phyloP scores from a whole-genome alignment of 768 basidiomycete genomes.

The Leccinum imitatum region DNA sequence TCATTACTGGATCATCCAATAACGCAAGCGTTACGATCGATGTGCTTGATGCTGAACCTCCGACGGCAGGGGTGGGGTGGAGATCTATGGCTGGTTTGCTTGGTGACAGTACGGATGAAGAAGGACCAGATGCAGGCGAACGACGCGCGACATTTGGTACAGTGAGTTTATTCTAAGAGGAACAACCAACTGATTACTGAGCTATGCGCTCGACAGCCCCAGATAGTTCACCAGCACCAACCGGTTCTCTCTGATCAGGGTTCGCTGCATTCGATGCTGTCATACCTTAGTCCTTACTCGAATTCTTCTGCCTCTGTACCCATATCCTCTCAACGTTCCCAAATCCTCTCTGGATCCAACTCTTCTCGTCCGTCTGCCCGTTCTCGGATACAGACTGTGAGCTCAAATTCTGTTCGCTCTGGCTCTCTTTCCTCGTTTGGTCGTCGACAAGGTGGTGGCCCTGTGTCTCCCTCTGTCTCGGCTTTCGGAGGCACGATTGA shows the following conservation, averaged over 20 bases:
- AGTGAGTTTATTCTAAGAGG: conserved; percentile 40
- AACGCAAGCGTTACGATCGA: conserved; percentile 47
- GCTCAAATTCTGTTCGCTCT: conserved; percentile 44
- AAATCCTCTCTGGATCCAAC: conserved; percentile 47
- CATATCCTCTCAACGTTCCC: conserved; percentile 43
- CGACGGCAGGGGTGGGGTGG: conserved; percentile 61
- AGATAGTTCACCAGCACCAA: conserved; percentile 42
- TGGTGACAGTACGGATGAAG: conserved; percentile 16
- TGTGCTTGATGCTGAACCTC: conserved; percentile 69
- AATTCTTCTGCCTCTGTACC: conserved; percentile 54
- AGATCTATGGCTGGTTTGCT: conserved; percentile 42
- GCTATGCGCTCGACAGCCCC: conserved; percentile 37
- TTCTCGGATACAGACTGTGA: conserved; percentile 36
- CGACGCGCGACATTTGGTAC: conserved; percentile 62
- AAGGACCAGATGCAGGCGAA: conserved; percentile 27
- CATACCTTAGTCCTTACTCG: conserved; percentile 50
- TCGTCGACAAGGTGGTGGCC: conserved; percentile 34
- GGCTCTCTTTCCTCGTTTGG: conserved; percentile 57
- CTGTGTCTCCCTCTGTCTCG: conserved; percentile 50
- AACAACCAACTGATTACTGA: conserved; percentile 10
- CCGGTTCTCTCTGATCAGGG: conserved; percentile 56
- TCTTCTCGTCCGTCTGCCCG: conserved; percentile 54
- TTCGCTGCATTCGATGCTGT: conserved; percentile 64
- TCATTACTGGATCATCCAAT: conserved; percentile 33
- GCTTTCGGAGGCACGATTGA: conserved; percentile 42